Conservation (phyloP, 352 stramenopile species). For the Phytophthora sp. region DNA sequence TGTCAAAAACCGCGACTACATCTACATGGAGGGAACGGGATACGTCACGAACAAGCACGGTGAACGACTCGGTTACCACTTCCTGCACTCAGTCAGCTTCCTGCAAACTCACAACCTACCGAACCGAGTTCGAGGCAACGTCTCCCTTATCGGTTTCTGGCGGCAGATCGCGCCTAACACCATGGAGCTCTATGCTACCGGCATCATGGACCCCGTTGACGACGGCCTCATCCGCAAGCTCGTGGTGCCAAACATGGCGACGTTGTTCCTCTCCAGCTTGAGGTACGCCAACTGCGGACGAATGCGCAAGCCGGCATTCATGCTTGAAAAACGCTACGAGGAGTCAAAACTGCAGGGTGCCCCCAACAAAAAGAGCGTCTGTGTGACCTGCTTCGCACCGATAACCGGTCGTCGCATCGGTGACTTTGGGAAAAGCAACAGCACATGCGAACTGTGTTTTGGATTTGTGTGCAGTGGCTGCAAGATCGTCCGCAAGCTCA, state of each 20-base stretch:
- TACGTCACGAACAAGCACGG: constrained; percentile 8
- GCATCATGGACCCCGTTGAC: not conserved
- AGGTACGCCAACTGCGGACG: not conserved
- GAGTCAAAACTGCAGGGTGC: constrained; percentile 8
- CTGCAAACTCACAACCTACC: not conserved
- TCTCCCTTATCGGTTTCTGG: not conserved
- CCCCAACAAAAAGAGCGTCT: constrained; percentile 19
- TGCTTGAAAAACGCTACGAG: constrained; percentile 26
- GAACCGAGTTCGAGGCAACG: not conserved
- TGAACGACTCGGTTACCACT: not conserved
- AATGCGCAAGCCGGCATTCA: constrained; percentile 4
- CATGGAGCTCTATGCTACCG: not conserved
- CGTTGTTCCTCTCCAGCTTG: not conserved
- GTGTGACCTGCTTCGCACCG: constrained; percentile 5
- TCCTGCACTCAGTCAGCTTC: not conserved
- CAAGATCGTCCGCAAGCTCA: constrained; percentile 20
- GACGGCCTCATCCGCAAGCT: not conserved
- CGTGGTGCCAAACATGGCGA: not conserved
- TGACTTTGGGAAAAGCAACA: constrained; percentile 23
- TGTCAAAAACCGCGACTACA: constrained; percentile 30
- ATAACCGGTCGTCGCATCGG: constrained; percentile 5
- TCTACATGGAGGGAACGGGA: constrained; percentile 27
- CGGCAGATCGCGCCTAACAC: not conserved
- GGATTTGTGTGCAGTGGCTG: constrained; percentile 10
- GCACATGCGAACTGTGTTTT: constrained; percentile 15